Base-by-base conservation (phyloP, 306 rosid species). In the Senna siamea region DNA sequence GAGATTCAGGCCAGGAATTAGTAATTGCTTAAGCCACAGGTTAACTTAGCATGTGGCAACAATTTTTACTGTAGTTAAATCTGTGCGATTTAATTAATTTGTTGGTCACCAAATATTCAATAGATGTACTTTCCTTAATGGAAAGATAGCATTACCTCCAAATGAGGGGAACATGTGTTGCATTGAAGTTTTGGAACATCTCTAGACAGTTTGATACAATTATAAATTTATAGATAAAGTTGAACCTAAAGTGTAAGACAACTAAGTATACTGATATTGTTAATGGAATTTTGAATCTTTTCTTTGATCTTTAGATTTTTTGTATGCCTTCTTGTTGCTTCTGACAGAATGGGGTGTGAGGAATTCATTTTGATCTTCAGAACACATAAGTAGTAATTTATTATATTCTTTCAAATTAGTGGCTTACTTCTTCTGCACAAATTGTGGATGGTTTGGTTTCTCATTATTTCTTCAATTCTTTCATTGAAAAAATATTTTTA, bases 371-470 rank as follows among this genome's bases (percentile, higher is more conserved):
- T 37, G 41, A 53, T n/a, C n/a, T n/a, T n/a, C n/a, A n/a, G n/a
- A n/a, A n/a, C n/a, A n/a, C n/a, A n/a, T n/a, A n/a, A n/a, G n/a
- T n/a, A n/a, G n/a, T n/a, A n/a, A n/a, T n/a, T n/a, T n/a, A n/a
- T n/a, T n/a, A n/a, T n/a, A n/a, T n/a, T n/a, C n/a, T n/a, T 58
- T 74, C 13, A 19, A 56, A 52, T 61, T 40, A 44, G 38, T 40
- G 19, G 38, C 60, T 55, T 58, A 65, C 52, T 46, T 37, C 72
- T 30, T 62, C 53, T 56, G 18, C 65, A 23, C 14, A 43, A 74
- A 73, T 79, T 2, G 64, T 15, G 6, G 57, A 6, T 69, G 60
- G 9, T 62, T 53, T 53, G 23, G n/a, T 73, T 66, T 48, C 58
- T n/a, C 52, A 1, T 11, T 47, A 17, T 23, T 26, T 52, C 40